Conservation (phyloP, 352 stramenopile genomes). For the Phytophthora fragariaefolia region DNA sequence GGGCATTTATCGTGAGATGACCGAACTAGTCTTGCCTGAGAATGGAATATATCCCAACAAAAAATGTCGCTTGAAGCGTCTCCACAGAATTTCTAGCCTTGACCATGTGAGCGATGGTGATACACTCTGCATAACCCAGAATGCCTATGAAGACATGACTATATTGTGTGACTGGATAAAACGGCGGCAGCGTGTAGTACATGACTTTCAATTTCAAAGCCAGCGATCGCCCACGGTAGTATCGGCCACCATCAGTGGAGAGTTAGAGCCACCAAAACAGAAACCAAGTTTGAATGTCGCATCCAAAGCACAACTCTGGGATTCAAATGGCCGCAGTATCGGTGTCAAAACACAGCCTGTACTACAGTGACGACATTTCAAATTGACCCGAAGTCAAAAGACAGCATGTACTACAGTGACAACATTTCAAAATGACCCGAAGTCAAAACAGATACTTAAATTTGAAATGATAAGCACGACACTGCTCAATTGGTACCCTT, state of each 20-base stretch:
- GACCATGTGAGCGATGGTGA: conserved; percentile 58
- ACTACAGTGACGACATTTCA: conserved; percentile 2
- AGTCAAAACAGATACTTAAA: conserved; percentile 1
- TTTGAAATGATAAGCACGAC: neutral
- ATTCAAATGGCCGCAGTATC: conserved; percentile 61
- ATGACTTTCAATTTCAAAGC: conserved; percentile 31
- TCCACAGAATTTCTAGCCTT: conserved; percentile 51
- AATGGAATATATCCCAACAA: neutral
- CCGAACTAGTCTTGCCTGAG: conserved; percentile 12
- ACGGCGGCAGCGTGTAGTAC: conserved; percentile 41
- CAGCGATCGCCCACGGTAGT: neutral
- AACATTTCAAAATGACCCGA: neutral
- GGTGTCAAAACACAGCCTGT: conserved; percentile 28
- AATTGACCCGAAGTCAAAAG: neutral
- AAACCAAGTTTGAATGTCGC: neutral
- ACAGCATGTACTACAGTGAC: conserved; percentile 10
- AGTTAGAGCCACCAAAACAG: conserved; percentile 1
- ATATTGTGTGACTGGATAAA: conserved; percentile 77
- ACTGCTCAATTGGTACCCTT: neutral
- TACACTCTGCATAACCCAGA: conserved; percentile 60
- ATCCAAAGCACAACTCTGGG: conserved; percentile 47
- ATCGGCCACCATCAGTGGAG: neutral
- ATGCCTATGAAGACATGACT: conserved; percentile 73
- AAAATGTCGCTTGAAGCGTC: conserved; percentile 18
- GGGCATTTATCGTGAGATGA: conserved; percentile 62